Conservation (phyloP, 495 filamentous ascomycete species). For the Antarctomyces pellizariae region DNA sequence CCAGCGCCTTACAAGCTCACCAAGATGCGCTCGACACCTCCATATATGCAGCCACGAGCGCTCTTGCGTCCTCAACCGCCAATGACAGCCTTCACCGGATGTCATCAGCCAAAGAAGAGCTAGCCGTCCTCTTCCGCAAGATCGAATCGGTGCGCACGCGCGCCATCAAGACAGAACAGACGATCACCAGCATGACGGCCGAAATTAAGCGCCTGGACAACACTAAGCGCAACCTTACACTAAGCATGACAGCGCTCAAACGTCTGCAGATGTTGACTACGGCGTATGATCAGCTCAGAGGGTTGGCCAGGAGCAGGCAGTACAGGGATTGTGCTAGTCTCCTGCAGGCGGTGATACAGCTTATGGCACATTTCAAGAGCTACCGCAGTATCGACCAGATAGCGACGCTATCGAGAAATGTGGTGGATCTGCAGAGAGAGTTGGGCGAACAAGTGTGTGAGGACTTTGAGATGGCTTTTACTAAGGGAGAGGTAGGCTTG, state of each 20-base stretch:
- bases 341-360: constrained; percentile 85
- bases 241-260: constrained; percentile 96
- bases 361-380: constrained; percentile 97
- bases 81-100: constrained; percentile 74
- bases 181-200: constrained; percentile 96
- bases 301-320: constrained; percentile 61
- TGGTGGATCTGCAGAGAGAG: constrained; percentile 84
- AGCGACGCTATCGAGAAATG: constrained; percentile 75
- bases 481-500: constrained; percentile 59
- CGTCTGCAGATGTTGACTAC: constrained; percentile 96
- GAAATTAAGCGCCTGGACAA: constrained; percentile 96
- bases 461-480: constrained; percentile 89
- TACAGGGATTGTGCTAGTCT: constrained; percentile 93
- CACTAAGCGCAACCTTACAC: constrained; percentile 86
- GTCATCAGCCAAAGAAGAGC: constrained; percentile 68
- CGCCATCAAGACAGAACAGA: constrained; percentile 75
- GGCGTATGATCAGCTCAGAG: constrained; percentile 85
- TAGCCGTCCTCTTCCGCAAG: constrained; percentile 77
- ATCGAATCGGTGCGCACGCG: constrained; percentile 85
- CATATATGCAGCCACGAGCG: constrained; percentile 54
- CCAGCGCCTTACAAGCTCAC: constrained; percentile 44
- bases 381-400: constrained; percentile 97
- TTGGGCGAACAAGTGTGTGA: constrained; percentile 92
- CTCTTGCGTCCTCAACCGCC: constrained; percentile 65
- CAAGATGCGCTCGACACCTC: constrained; percentile 69